Conservation (phyloP, 805 yeast genomes). For the Yarrowia yakushimensis region DNA sequence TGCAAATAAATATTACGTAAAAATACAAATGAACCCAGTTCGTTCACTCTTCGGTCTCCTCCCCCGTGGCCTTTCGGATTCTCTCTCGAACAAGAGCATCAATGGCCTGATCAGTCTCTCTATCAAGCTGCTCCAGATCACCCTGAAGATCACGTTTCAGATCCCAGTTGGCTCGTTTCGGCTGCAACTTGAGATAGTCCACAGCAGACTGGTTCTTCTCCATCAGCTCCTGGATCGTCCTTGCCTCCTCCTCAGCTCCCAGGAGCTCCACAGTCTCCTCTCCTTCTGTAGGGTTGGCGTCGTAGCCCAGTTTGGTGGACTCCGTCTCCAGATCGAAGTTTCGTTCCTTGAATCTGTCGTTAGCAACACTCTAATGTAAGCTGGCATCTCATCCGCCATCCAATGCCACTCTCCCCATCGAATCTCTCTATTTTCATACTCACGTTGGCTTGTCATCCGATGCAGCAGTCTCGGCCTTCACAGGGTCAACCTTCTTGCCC, state of each 20-base stretch:
- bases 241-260: constrained; percentile 28
- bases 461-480: background rate
- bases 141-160: constrained; percentile 39
- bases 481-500: constrained; percentile 12
- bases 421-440: background rate
- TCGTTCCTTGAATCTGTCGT: constrained; percentile 28
- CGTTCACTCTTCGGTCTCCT: background rate
- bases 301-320: constrained; percentile 35
- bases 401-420: background rate
- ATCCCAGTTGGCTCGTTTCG: constrained; percentile 25
- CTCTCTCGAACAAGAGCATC: constrained; percentile 42
- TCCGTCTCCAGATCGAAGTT: constrained; percentile 35
- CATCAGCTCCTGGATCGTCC: constrained; percentile 26
- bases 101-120: constrained; percentile 45
- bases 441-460: constrained; percentile 11
- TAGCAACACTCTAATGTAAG: too few species aligned
- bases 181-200: constrained; percentile 29
- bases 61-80: constrained; percentile 14
- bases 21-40: background rate
- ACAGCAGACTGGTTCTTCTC: constrained; percentile 27
- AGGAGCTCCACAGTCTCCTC: constrained; percentile 42
- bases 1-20: constrained; percentile 11
- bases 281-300: constrained; percentile 34
- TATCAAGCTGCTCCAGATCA: constrained; percentile 41
- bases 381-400: too few species aligned